Percentiles rank a stretch among this genome's conserved stretches.
Conservation (phyloP, 1,284 basidiomycete genomes). For the Amylostereum chailletii region DNA sequence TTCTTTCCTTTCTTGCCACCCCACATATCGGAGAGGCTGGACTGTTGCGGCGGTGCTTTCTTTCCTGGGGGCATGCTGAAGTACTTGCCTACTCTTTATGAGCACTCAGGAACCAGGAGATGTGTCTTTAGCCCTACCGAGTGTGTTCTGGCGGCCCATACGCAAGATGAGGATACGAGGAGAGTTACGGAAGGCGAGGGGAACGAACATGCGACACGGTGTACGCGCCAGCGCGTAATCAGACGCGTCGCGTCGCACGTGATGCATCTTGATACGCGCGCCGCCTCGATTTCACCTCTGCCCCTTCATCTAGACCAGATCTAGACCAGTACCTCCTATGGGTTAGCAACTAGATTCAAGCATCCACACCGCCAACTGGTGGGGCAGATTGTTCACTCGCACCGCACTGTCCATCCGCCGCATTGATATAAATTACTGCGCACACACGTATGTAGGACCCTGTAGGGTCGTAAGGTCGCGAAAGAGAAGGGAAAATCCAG, state of each 20-base stretch:
- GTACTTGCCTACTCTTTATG: constrained; percentile 45
- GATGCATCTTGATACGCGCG: not conserved
- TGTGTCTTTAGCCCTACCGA: constrained; percentile 34
- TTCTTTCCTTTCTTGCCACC: constrained; percentile 35
- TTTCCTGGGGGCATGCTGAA: constrained; percentile 57
- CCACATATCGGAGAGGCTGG: constrained; percentile 69
- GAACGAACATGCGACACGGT: not conserved
- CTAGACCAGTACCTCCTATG: not conserved
- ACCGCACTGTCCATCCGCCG: not conserved
- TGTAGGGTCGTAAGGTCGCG: not conserved
- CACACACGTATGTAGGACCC: not conserved
- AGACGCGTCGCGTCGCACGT: not conserved
- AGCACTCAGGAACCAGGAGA: constrained; percentile 2
- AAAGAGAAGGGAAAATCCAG: not conserved
- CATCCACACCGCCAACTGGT: not conserved
- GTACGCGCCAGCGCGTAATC: not conserved
- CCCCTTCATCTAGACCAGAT: not conserved
- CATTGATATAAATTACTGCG: not conserved
- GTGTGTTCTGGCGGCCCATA: constrained; percentile 67
- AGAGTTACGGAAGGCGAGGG: not conserved
- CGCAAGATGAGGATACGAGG: not conserved
- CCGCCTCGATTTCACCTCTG: not conserved
- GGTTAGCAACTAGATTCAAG: not conserved
- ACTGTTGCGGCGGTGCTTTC: constrained; percentile 62
- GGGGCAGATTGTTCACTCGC: not conserved